A percentile compares a stretch with the other conserved stretches of the same genome.
phyloP scores from a whole-genome alignment of 225 moss, liverwort and hornwort genomes.

The Sphagnum tenellum region DNA sequence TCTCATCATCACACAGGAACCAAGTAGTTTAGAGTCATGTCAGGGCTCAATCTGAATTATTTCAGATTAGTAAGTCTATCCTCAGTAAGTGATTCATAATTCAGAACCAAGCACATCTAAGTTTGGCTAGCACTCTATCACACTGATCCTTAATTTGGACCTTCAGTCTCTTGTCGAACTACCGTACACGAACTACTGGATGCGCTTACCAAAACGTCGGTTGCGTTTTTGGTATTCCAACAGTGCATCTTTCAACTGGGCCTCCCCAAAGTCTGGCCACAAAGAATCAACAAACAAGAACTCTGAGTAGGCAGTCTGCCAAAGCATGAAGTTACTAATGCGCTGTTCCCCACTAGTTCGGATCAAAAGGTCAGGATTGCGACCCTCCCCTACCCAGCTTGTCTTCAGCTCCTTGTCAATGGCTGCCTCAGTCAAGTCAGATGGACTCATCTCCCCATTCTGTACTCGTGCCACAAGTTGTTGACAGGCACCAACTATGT shows the following conservation, averaged over 20 bases:
- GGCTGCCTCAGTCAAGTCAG: constrained; percentile 54
- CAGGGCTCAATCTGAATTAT: too few species aligned
- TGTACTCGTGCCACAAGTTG: constrained; percentile 58
- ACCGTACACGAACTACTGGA: constrained; percentile 4
- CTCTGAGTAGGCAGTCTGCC: constrained; percentile 89
- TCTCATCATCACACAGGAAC: too few species aligned
- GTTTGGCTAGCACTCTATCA: too few species aligned
- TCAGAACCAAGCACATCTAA: too few species aligned
- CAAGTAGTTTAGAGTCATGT: too few species aligned
- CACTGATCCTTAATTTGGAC: too few species aligned
- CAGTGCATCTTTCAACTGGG: constrained; percentile 58
- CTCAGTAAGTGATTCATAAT: too few species aligned
- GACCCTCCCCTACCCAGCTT: constrained; percentile 67
- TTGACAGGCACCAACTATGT: constrained; percentile 71
- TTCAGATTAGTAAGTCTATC: too few species aligned
- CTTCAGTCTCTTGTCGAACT: too few species aligned
- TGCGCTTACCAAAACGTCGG: constrained; percentile 65
- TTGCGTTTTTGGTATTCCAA: constrained; percentile 57
- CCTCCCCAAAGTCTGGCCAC: constrained; percentile 77
- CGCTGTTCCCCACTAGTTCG: constrained; percentile 95
- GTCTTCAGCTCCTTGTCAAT: constrained; percentile 55
- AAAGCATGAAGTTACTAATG: constrained; percentile 87
- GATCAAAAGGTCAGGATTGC: constrained; percentile 80
- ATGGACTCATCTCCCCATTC: constrained; percentile 51
- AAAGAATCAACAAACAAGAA: constrained; percentile 67